These are phyloP conservation scores for Isabelozyma heimii DNA, from an alignment of 805 yeast genomes.

Conservation along the genomic window DNA sequence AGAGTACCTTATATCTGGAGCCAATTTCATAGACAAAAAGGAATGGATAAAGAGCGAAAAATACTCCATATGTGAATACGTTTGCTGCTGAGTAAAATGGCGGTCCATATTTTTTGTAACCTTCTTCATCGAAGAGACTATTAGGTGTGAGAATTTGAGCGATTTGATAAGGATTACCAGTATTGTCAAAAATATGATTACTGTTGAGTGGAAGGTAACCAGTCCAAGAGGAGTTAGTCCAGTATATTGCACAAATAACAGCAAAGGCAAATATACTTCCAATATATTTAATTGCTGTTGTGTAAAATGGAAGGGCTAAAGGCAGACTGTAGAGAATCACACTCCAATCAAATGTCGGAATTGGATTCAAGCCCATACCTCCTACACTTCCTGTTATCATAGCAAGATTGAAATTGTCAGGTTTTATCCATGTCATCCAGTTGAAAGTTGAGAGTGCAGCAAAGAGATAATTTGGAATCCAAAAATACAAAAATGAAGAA, in stretches of 20 bases:
- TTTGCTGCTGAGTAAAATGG: constrained; percentile 30
- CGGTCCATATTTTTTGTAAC: constrained; percentile 23
- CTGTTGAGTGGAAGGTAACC: constrained; percentile 36
- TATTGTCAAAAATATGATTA: constrained; percentile 46
- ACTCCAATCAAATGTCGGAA: constrained; percentile 55
- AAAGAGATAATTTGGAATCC: constrained; percentile 46
- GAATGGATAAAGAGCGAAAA: constrained; percentile 23
- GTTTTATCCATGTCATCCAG: constrained; percentile 62
- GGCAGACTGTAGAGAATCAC: constrained; percentile 23
- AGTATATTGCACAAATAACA: constrained; percentile 17
- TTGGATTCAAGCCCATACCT: constrained; percentile 56
- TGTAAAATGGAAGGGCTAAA: constrained; percentile 44
- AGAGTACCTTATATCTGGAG: background rate
- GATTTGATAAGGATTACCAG: constrained; percentile 44
- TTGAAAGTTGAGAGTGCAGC: constrained; percentile 42
- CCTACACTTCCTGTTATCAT: constrained; percentile 42
- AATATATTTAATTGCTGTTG: constrained; percentile 9
- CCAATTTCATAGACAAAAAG: constrained; percentile 15
- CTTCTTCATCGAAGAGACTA: constrained; percentile 22
- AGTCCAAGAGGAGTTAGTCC: constrained; percentile 20
- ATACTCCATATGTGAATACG: constrained; percentile 24
- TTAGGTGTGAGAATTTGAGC: constrained; percentile 36
- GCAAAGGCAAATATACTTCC: constrained; percentile 17
- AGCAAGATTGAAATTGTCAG: constrained; percentile 47
- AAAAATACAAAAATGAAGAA: constrained; percentile 38